Evolutionary conservation across 306 rosid genomes (phyloP).

Genomic region (Cicer yamashitae): DNA sequence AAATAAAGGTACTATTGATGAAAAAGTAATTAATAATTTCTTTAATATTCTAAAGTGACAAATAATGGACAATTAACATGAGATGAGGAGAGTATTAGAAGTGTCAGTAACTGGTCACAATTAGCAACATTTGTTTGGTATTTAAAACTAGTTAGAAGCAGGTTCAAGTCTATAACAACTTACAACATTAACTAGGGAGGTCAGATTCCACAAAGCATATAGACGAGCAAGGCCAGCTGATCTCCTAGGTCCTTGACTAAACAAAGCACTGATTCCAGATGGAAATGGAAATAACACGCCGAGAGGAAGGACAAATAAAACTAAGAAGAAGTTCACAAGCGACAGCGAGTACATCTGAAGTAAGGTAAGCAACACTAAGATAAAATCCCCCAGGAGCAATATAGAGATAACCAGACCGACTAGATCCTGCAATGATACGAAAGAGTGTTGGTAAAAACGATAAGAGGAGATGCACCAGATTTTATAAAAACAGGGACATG

Average conservation of each 20-base stretch:
- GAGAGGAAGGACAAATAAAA: constrained; percentile 82
- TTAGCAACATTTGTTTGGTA: constrained; percentile 1
- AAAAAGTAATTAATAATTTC: too few species aligned
- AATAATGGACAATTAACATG: background rate
- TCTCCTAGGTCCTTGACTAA: constrained; percentile 93
- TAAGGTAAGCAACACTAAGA: constrained; percentile 77
- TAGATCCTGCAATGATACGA: constrained; percentile 70
- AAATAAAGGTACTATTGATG: too few species aligned
- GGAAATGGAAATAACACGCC: constrained; percentile 87
- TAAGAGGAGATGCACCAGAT: constrained; percentile 28
- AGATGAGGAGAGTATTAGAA: background rate
- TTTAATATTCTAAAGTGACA: too few species aligned
- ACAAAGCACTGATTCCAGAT: constrained; percentile 92
- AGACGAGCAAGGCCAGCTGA: constrained; percentile 89
- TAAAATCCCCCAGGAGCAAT: constrained; percentile 84
- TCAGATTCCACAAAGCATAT: constrained; percentile 93
- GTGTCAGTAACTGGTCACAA: constrained; percentile 14
- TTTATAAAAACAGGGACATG: background rate
- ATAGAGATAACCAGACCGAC: constrained; percentile 87
- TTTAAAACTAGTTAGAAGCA: constrained; percentile 4
- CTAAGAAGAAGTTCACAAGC: constrained; percentile 68
- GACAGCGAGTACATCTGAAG: constrained; percentile 91
- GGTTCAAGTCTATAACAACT: constrained; percentile 49
- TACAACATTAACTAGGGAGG: constrained; percentile 95
- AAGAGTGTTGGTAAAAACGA: constrained; percentile 34